Evolutionary conservation across 306 rosid genomes (phyloP), one percentile per base, ranked within the genome.

Genomic region (Acacia acuminata): DNA sequence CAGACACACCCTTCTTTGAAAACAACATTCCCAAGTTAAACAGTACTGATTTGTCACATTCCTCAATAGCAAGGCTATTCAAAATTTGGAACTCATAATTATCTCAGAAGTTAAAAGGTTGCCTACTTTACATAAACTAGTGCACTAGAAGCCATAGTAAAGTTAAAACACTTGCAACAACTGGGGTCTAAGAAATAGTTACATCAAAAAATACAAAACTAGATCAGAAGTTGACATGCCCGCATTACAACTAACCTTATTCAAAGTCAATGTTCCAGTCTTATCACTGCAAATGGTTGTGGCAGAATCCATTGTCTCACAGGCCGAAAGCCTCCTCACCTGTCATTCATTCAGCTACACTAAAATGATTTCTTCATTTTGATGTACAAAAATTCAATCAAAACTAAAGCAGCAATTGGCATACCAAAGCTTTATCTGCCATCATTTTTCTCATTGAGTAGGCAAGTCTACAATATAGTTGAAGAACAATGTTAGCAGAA

Each of bases 241-340:
- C 12, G 82, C 77, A 76, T 68, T 43, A 73, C 44, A 85, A 77
- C 79, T 63, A 78, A 89, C 98, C 97, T 88, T 56, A 82, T 94
- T 94, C 90, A 82, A 58, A 38, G 98, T 94, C 76, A 94, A 88
- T 56, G 98, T 93, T 80, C 98, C 98, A 79, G 98, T 94, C 92
- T 94, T 94, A 80, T 94, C 98, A 80, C 97, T 94, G 84, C 98
- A 94, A 48, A 94, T 94, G 27, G 91, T 93, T 40, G 97, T 93
- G 68, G 98, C 98, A 66, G 98, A 94, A 72, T 97, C 98, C 98
- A 94, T 94, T 10, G 98, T 94, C 89, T 94, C 98, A 82, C 98
- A 94, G 17, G 98, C 98, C 72, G 98, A 94, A 73, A 94, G 97
- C 90, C 98, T 91, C 78, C 98, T 94, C 60, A 94, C 98, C 98